Evolutionary conservation across 2,329 filamentous ascomycete species (phyloP).

Genomic region (Epichloe brachyelytri): DNA sequence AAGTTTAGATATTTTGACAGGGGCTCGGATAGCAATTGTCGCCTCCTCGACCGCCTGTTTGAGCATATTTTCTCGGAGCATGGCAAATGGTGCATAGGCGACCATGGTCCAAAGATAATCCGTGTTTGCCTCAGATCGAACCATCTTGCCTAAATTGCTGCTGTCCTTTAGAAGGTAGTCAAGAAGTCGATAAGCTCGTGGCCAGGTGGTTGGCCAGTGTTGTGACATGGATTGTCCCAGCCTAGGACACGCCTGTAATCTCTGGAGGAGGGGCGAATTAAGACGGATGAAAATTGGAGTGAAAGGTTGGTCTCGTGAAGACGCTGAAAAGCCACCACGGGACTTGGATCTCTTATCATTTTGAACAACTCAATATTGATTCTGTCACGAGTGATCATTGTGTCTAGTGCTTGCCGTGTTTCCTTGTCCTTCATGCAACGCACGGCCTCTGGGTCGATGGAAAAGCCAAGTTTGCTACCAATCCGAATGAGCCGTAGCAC

Average conservation of each 20-base stretch:
- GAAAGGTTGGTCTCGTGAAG: conserved; percentile 5
- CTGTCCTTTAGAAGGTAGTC: not conserved
- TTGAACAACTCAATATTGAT: conserved; percentile 8
- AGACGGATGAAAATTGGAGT: conserved; percentile 8
- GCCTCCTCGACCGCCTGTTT: conserved; percentile 7
- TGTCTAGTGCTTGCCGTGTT: conserved; percentile 6
- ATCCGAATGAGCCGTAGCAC: conserved; percentile 8
- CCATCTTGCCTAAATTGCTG: conserved; percentile 4
- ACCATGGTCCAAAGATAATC: conserved; percentile 9
- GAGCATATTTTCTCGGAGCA: conserved; percentile 3
- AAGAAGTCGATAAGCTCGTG: conserved; percentile 3
- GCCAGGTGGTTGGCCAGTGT: conserved; percentile 7
- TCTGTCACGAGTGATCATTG: conserved; percentile 9
- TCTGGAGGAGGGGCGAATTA: conserved; percentile 1
- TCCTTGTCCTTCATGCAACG: conserved; percentile 3
- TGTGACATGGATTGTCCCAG: not conserved
- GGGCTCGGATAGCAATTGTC: conserved; percentile 3
- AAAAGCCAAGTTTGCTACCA: conserved; percentile 6
- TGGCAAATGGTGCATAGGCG: conserved; percentile 7
- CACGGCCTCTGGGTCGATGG: conserved; percentile 2
- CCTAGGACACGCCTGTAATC: not conserved
- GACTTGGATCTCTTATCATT: conserved; percentile 6
- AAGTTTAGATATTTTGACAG: conserved; percentile 5
- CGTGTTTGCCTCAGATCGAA: conserved; percentile 1
- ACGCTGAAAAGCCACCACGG: conserved; percentile 5